A percentile compares a stretch with the other conserved stretches of the same genome.
Evolutionary conservation across 805 yeast species (phyloP).

Genomic region (Torulaspora gathmanii): DNA sequence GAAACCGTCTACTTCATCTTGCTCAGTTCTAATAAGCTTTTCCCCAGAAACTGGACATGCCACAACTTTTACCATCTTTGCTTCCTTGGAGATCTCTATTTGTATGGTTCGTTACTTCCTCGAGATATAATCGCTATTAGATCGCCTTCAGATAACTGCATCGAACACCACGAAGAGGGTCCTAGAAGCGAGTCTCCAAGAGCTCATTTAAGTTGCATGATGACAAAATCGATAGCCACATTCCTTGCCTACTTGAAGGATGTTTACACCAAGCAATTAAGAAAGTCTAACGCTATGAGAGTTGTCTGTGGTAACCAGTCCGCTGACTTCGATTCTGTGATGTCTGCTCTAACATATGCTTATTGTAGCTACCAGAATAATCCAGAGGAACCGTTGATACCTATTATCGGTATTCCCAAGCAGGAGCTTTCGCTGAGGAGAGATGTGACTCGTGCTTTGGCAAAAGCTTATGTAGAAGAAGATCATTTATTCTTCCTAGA

Average conservation of each 20-base stretch:
- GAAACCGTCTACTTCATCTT: constrained; percentile 20
- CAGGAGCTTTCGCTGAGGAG: constrained; percentile 63
- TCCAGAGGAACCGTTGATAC: constrained; percentile 44
- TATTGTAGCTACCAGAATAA: constrained; percentile 36
- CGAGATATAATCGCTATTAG: background rate
- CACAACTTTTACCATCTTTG: constrained; percentile 23
- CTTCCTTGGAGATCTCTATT: background rate
- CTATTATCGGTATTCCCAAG: constrained; percentile 67
- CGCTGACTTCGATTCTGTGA: constrained; percentile 85
- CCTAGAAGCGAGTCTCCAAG: background rate
- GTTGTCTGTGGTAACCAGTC: constrained; percentile 66
- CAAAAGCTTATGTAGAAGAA: constrained; percentile 42
- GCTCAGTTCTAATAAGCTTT: constrained; percentile 23
- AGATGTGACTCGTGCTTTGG: constrained; percentile 59
- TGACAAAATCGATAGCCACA: constrained; percentile 11
- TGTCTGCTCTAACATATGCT: constrained; percentile 69
- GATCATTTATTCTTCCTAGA: constrained; percentile 59
- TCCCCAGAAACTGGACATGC: constrained; percentile 15
- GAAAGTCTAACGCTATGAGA: constrained; percentile 3
- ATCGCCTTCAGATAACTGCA: background rate
- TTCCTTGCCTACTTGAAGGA: constrained; percentile 14
- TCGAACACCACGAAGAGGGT: background rate
- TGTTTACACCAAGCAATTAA: constrained; percentile 5
- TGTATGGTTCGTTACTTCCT: background rate
- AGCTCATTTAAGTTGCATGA: background rate